Evolutionary conservation across 164 flowering plant species (phyloP), one percentile per base, ranked within the genome.

Genomic region (Nymphaea colorata): DNA sequence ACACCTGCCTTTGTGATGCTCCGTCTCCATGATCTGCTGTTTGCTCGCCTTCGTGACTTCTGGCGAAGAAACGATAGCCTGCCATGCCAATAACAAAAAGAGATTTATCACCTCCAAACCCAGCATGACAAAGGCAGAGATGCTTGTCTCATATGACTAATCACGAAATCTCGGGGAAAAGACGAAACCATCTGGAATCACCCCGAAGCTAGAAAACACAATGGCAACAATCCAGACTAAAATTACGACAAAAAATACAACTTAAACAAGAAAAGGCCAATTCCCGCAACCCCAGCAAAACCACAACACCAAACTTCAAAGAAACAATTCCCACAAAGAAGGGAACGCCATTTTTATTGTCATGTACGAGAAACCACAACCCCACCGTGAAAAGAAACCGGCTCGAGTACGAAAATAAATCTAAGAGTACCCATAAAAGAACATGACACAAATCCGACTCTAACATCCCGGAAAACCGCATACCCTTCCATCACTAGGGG

Each of bases 21-120:
- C 99, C 0, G 99, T 94, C 87, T 91, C 98, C 70, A 94, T 94
- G 65, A 94, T 91, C 75, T 94, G 99, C 76, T 94, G 98, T 80
- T 90, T 94, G 70, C 84, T 87, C 76, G 88, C 96, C 68, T 86
- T 94, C 11, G 99, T 98, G 65, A 90, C 89, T 73, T 94, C 98
- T 2, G 98, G 99, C 0, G 90, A 91, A 2, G 96, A 80, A 53
- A 91, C 93, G 70, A 94, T 85, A 1, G 88, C 87, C 83, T 90
- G 98, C 99, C 99, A 94, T 14, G 98, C 99, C 97, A 90, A 87
- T 45, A 91, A 98, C 4, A 25, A 25, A 25, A 25, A 25, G 98
- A 91, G 66, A 94, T 91, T 16, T 94, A 98, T 79, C 87, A 89
- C 68, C 90, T 98, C 16, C 95, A 83, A 64, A 94, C 88, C 97